Conservation (phyloP, 495 filamentous ascomycete species). For the Clohesyomyces aquaticus region DNA sequence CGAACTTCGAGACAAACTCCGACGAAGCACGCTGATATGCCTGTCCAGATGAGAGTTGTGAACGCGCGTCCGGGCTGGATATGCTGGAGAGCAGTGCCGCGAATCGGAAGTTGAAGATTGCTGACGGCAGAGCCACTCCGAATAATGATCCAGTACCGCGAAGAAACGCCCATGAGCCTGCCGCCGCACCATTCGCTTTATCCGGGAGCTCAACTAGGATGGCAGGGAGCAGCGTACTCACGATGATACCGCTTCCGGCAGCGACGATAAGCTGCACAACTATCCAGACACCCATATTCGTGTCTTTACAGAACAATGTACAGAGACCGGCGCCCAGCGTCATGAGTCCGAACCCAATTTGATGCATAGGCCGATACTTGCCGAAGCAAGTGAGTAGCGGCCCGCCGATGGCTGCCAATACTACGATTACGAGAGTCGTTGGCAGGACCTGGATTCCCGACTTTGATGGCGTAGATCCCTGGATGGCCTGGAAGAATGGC, state of each 20-base stretch:
- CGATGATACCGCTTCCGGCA: constrained; percentile 54
- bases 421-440: constrained; percentile 56
- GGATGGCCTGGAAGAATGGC: constrained; percentile 67
- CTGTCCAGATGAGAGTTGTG: constrained; percentile 17
- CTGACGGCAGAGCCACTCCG: constrained; percentile 62
- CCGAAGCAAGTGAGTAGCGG: constrained; percentile 52
- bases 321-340: constrained; percentile 53
- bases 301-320: constrained; percentile 50
- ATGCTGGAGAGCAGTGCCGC: constrained; percentile 7
- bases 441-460: constrained; percentile 65
- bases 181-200: constrained; percentile 50
- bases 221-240: constrained; percentile 53
- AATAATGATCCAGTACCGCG: constrained; percentile 64
- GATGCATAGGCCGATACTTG: constrained; percentile 55
- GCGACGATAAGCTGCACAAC: constrained; percentile 54
- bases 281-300: constrained; percentile 51
- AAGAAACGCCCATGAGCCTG: constrained; percentile 61
- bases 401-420: constrained; percentile 52
- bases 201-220: constrained; percentile 55
- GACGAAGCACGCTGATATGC: constrained; percentile 27
- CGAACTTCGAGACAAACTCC: constrained; percentile 19
- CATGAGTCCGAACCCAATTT: constrained; percentile 54
- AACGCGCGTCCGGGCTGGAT: background rate
- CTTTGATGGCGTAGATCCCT: constrained; percentile 55
- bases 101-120: constrained; percentile 50